Evolutionary conservation across 345 rosid species (phyloP).

Genomic region (Corchorus olitorius): DNA sequence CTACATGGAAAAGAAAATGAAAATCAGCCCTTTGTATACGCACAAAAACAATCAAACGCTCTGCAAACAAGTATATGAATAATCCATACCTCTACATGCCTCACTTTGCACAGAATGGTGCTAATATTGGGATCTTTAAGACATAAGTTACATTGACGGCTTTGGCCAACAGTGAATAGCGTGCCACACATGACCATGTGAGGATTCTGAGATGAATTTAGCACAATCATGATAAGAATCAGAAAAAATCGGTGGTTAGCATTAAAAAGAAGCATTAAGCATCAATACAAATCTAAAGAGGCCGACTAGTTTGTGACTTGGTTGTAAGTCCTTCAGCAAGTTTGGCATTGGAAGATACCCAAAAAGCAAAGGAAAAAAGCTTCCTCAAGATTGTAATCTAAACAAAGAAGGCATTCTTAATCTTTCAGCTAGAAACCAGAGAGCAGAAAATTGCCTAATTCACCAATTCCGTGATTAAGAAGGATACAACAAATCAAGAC

Average conservation of each 20-base stretch:
- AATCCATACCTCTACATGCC: slow-evolving; percentile 68
- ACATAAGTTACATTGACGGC: slow-evolving; percentile 66
- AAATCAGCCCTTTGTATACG: slow-evolving; percentile 21
- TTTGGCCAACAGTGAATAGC: slow-evolving; percentile 77
- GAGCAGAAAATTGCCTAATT: neutral
- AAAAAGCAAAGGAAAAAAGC: slow-evolving; percentile 6
- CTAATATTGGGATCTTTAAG: slow-evolving; percentile 68
- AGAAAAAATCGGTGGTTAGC: slow-evolving; percentile 14
- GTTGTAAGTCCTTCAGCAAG: neutral
- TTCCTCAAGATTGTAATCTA: slow-evolving; percentile 6
- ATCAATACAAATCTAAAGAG: neutral
- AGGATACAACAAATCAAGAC: neutral
- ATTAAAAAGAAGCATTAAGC: neutral
- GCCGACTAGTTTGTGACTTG: neutral
- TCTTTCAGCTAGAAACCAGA: neutral
- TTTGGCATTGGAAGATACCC: neutral
- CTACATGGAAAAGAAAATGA: slow-evolving; percentile 41
- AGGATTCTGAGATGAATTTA: slow-evolving; percentile 64
- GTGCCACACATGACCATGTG: slow-evolving; percentile 61
- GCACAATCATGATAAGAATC: slow-evolving; percentile 22
- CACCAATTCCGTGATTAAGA: neutral
- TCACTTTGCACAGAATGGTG: slow-evolving; percentile 65
- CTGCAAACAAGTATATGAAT: slow-evolving; percentile 7
- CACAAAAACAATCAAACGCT: slow-evolving; percentile 11
- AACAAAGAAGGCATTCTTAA: neutral